These are phyloP conservation scores for Gracilaria gracilis DNA, from an alignment of 23 red algal species.

Conservation along the genomic window DNA sequence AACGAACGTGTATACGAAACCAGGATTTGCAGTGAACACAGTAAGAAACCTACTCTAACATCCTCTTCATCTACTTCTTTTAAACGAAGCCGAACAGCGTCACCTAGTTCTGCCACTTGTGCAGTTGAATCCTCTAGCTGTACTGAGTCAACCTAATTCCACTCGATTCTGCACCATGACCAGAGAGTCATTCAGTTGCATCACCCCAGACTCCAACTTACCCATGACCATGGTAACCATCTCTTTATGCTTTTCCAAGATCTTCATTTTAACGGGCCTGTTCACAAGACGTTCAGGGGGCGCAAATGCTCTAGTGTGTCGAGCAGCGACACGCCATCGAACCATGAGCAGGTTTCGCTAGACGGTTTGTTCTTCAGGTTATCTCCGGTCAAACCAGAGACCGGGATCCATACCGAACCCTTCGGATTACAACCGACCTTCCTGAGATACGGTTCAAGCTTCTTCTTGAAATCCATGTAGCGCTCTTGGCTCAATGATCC, in stretches of 20 bases:
- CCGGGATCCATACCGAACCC: slow-evolving; percentile 91
- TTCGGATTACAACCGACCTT: slow-evolving; percentile 90
- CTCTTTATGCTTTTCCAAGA: slow-evolving; percentile 94
- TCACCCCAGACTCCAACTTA: slow-evolving; percentile 91
- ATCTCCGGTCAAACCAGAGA: slow-evolving; percentile 86
- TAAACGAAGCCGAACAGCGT: slow-evolving; percentile 88
- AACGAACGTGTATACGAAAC: slow-evolving; percentile 82
- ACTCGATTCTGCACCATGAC: slow-evolving; percentile 90
- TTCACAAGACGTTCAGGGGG: slow-evolving; percentile 83
- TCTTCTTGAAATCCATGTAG: slow-evolving; percentile 82
- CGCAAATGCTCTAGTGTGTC: slow-evolving; percentile 82
- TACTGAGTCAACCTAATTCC: slow-evolving; percentile 75
- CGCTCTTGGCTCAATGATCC: slow-evolving; percentile 86
- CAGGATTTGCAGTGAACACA: slow-evolving; percentile 72
- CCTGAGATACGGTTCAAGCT: slow-evolving; percentile 89
- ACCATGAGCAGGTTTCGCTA: slow-evolving; percentile 77
- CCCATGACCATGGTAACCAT: slow-evolving; percentile 96
- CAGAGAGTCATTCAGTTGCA: slow-evolving; percentile 82
- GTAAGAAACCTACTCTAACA: slow-evolving; percentile 84
- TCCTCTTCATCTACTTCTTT: slow-evolving; percentile 98
- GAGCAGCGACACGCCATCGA: slow-evolving; percentile 82
- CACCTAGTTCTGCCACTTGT: slow-evolving; percentile 85
- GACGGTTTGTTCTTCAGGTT: slow-evolving; percentile 79
- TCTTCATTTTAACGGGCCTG: slow-evolving; percentile 82
- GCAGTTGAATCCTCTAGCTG: slow-evolving; percentile 82